These are phyloP conservation scores for Gaertneriomyces sp. DNA, from an alignment of 192 early-diverging fungal genomes.

Conservation along the genomic window DNA sequence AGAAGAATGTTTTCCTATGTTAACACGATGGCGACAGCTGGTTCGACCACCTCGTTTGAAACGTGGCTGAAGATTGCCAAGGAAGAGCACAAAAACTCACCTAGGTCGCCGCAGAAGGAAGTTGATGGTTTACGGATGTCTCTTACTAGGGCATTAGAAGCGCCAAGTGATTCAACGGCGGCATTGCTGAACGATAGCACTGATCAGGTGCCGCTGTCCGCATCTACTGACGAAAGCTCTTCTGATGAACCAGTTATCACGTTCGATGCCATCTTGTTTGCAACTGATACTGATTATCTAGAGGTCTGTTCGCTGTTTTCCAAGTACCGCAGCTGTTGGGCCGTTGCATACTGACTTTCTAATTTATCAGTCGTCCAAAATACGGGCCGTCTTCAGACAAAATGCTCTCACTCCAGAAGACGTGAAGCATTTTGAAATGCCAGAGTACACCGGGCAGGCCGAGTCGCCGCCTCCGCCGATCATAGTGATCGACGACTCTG, in stretches of 20 bases:
- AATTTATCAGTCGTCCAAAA: constrained; percentile 27
- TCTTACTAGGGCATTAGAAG: too few relatives aligned
- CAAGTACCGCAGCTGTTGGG: too few relatives aligned
- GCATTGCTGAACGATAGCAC: background rate
- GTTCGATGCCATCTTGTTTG: constrained; percentile 55
- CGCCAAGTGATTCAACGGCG: too few relatives aligned
- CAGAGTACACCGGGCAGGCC: constrained; percentile 46
- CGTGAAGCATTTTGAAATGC: constrained; percentile 61
- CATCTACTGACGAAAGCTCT: too few relatives aligned
- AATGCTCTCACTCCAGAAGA: constrained; percentile 57
- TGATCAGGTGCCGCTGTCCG: background rate
- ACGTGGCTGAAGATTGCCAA: constrained; percentile 48
- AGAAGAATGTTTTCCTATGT: constrained; percentile 41
- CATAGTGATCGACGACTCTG: constrained; percentile 41
- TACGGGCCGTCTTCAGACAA: constrained; percentile 45
- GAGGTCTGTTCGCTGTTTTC: constrained; percentile 18
- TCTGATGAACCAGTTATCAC: constrained; percentile 10
- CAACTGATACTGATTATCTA: constrained; percentile 61
- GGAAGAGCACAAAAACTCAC: constrained; percentile 17
- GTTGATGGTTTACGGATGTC: too few relatives aligned
- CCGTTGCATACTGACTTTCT: too few relatives aligned
- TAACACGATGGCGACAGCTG: constrained; percentile 40
- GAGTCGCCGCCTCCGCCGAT: constrained; percentile 23
- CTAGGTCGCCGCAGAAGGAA: too few relatives aligned
- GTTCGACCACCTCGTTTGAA: constrained; percentile 31